A percentile compares a stretch with the other conserved stretches of the same genome.
Conservation (phyloP, 257 asterid genomes). For the Solanum clarkiae region DNA sequence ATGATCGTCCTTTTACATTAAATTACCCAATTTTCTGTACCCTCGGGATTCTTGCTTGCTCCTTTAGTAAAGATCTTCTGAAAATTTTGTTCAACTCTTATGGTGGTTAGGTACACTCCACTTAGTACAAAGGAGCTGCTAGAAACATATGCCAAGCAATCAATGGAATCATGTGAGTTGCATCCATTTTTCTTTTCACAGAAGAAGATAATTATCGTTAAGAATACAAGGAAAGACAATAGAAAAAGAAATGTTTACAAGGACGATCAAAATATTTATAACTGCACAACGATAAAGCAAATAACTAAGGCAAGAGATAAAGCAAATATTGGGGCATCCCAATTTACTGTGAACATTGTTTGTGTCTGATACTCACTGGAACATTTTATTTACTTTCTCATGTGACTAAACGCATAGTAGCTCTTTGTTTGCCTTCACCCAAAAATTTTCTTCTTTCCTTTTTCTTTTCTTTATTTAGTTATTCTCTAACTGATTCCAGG, state of each 20-base stretch:
- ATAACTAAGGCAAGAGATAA: neutral
- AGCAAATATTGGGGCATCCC: neutral
- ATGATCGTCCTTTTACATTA: neutral
- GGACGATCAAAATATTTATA: neutral
- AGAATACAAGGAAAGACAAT: neutral
- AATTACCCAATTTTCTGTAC: neutral
- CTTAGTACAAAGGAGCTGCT: conserved; percentile 73
- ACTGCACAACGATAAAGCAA: neutral
- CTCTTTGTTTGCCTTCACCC: neutral
- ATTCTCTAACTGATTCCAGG: conserved; percentile 28
- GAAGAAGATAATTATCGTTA: neutral
- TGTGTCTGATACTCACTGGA: neutral
- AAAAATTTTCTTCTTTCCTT: neutral
- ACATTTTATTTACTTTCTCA: neutral
- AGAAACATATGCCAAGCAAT: conserved; percentile 56
- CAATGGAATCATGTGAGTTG: conserved; percentile 64
- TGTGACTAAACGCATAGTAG: neutral
- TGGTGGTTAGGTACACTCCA: conserved; percentile 67
- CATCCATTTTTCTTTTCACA: neutral
- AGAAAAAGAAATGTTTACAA: neutral
- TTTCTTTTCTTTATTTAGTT: neutral
- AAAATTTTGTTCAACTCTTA: neutral
- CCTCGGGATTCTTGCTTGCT: neutral
- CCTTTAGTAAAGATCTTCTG: neutral
- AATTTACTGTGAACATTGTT: neutral